Evolutionary conservation across 805 yeast genomes (phyloP), one percentile per base, ranked within the genome.

Genomic region (Clavispora phyllophila): DNA sequence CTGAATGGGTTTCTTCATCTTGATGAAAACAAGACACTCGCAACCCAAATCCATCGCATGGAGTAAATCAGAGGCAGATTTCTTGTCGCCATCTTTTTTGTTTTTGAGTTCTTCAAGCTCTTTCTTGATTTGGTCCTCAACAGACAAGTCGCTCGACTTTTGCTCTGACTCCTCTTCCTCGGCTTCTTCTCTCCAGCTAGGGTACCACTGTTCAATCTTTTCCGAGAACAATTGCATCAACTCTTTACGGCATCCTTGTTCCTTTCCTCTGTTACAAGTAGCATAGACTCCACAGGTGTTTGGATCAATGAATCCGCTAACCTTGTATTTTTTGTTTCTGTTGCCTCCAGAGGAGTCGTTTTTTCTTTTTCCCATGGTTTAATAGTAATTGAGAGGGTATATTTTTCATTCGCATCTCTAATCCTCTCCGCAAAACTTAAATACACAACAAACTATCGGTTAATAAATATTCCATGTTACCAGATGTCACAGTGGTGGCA

Each of bases 201-300:
- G 56, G 45, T 65, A 70, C 48, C 58, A 64, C 43, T 66, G 58
- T 34, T 57, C 66, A 9, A 64, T 58, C 43, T 67, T 66, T 39
- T 68, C 72, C 4, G 55, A 64, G 33, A 89, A 73, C 9, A 87
- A 57, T 43, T 68, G 61, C 47, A 76, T 70, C 52, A 89, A 65
- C 59, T 89, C 97, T 48, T 79, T 79, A n/a, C 83, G 75, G 46
- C 95, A 87, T 41, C 76, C 80, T 41, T 73, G 73, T 60, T 93
- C 99, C 45, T 82, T 80, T 29, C 84, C 84, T 53, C 96, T 74
- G 39, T 80, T 78, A 62, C 97, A 91, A 0, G 98, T 86, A 10
- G 89, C 96, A 62, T 86, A 93, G 0, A 93, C 73, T 0, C 99
- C 99, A 29, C 82, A 68, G 42, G 93, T 85, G 31, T 84, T 84